Conservation (phyloP, 1,139 yeast genomes). For the Geotrichum cucujoidarum region DNA sequence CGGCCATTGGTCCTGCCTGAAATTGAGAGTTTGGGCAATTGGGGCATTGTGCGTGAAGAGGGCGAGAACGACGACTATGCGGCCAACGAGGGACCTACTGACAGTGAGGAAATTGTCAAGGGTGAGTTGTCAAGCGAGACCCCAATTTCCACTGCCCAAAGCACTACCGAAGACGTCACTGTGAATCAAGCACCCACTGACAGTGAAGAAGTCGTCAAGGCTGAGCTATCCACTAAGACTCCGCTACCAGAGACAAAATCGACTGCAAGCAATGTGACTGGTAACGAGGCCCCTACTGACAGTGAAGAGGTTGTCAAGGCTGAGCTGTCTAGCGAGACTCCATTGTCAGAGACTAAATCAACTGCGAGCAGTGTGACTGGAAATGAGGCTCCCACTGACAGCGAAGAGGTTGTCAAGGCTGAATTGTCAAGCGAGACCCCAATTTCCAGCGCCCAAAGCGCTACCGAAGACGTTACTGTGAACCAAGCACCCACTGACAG, state of each 20-base stretch:
- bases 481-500: background rate
- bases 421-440: background rate
- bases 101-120: background rate
- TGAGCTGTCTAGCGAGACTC: background rate
- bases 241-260: too few species aligned
- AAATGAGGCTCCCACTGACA: too few species aligned
- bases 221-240: background rate
- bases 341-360: too few species aligned
- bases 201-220: background rate
- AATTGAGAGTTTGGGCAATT: conserved; percentile 30
- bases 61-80: background rate
- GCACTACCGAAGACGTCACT: background rate
- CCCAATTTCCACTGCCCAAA: background rate
- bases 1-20: conserved; percentile 50
- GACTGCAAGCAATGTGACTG: too few species aligned
- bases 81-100: background rate
- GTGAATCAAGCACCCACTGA: background rate
- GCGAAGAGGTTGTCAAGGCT: background rate
- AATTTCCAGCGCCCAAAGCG: background rate
- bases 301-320: background rate
- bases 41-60: conserved; percentile 1
- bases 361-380: too few species aligned
- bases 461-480: background rate
- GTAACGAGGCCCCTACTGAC: too few species aligned
- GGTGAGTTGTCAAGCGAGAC: background rate